A percentile compares a stretch with the other conserved stretches of the same genome.
These are phyloP conservation scores for Diaporthe citrichinensis DNA, from an alignment of 2,329 filamentous ascomycete species.

Conservation along the genomic window DNA sequence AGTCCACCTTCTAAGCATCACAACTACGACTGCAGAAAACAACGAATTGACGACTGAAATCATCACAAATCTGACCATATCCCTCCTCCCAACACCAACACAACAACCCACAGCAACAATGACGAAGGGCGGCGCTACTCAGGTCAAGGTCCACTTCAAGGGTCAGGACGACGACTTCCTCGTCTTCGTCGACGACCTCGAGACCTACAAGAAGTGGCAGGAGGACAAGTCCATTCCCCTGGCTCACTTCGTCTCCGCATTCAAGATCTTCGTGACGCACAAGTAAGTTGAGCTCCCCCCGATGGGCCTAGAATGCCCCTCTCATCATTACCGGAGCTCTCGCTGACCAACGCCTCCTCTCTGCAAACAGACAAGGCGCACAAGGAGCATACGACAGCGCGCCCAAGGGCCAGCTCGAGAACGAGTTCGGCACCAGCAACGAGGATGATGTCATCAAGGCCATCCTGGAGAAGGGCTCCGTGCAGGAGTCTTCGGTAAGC, in stretches of 20 bases:
- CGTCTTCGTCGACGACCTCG: constrained; percentile 72
- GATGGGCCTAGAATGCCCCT: not conserved
- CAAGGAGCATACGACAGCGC: constrained; percentile 85
- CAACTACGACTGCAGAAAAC: constrained; percentile 33
- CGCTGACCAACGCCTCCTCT: constrained; percentile 27
- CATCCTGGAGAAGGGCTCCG: constrained; percentile 83
- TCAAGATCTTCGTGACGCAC: constrained; percentile 91
- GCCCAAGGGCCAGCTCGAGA: constrained; percentile 81
- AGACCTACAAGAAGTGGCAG: constrained; percentile 85
- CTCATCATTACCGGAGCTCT: not conserved
- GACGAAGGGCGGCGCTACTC: constrained; percentile 70
- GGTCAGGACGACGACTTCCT: constrained; percentile 73
- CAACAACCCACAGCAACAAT: constrained; percentile 26
- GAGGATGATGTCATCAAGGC: constrained; percentile 86
- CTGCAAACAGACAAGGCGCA: constrained; percentile 78
- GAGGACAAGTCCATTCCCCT: constrained; percentile 79
- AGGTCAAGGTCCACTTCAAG: constrained; percentile 89
- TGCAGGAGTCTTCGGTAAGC: constrained; percentile 71
- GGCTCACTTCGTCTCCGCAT: constrained; percentile 86
- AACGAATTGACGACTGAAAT: constrained; percentile 34
- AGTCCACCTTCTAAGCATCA: not conserved
- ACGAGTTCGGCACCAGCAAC: constrained; percentile 86
- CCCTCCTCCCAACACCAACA: constrained; percentile 31
- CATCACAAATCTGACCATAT: constrained; percentile 23
- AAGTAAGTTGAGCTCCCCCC: constrained; percentile 79